phyloP scores from a whole-genome alignment of 129 eudicot species.

The Centaurea solstitialis region DNA sequence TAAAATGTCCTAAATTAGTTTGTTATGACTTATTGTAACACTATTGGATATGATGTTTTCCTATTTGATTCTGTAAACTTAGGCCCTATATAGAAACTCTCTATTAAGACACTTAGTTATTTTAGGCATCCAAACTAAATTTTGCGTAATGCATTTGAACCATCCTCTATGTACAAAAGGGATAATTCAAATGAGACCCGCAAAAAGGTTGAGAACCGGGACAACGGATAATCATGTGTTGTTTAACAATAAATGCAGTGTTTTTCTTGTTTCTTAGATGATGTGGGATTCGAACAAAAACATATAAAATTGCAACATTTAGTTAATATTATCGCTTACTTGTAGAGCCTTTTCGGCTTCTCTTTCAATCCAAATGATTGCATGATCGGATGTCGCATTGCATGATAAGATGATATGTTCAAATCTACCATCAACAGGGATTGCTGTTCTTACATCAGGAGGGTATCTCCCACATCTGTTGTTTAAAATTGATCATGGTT shows the following conservation, averaged over 20 bases:
- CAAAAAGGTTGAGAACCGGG: too few species aligned
- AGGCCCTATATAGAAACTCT: too few species aligned
- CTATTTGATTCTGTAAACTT: too few species aligned
- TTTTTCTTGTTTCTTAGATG: not conserved
- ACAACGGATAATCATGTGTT: not conserved
- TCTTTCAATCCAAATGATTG: conserved; percentile 47
- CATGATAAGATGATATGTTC: conserved; percentile 71
- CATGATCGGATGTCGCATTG: conserved; percentile 58
- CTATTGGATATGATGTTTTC: too few species aligned
- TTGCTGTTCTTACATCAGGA: conserved; percentile 85
- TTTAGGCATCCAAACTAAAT: too few species aligned
- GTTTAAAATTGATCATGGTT: conserved; percentile 10
- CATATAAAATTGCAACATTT: not conserved
- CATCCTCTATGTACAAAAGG: not conserved
- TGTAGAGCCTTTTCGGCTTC: conserved; percentile 58
- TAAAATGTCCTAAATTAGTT: too few species aligned
- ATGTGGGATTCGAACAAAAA: not conserved
- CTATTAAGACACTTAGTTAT: too few species aligned
- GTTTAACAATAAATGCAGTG: not conserved
- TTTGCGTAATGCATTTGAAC: not conserved
- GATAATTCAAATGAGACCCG: too few species aligned
- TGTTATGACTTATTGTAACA: too few species aligned
- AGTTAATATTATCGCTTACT: conserved; percentile 24
- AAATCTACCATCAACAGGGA: conserved; percentile 94
- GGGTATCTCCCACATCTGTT: conserved; percentile 83